These are phyloP conservation scores for Arctium minus DNA, from an alignment of 129 eudicot species.

Conservation along the genomic window DNA sequence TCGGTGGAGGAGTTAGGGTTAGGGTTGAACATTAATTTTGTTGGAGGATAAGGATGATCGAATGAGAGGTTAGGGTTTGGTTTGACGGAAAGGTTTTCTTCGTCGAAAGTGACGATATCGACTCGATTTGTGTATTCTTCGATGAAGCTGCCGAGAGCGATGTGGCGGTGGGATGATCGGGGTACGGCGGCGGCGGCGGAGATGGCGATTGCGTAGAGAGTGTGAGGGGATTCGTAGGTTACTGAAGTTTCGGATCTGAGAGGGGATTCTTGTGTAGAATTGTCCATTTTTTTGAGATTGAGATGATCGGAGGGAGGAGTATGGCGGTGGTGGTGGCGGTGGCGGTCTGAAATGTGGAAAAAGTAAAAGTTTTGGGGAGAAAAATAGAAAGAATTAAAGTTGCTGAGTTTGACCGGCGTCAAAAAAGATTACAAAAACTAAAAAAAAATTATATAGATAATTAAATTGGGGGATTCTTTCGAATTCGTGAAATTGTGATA, in stretches of 20 bases:
- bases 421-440: too few relatives aligned
- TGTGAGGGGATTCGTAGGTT: conserved; percentile 49
- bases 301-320: background rate
- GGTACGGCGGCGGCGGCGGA: conserved; percentile 26
- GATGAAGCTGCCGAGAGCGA: conserved; percentile 80
- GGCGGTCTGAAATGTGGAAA: background rate
- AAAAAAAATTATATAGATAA: too few relatives aligned
- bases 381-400: background rate
- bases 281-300: conserved; percentile 22
- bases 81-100: conserved; percentile 37
- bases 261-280: conserved; percentile 44
- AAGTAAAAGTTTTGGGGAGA: background rate
- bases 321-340: background rate
- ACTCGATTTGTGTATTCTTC: conserved; percentile 62
- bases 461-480: too few relatives aligned
- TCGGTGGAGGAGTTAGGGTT: conserved; percentile 15
- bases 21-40: conserved; percentile 76
- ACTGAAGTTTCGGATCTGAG: conserved; percentile 34
- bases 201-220: conserved; percentile 75
- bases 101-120: conserved; percentile 54
- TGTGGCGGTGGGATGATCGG: conserved; percentile 21
- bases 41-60: conserved; percentile 74
- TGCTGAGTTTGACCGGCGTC: background rate
- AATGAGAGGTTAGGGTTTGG: conserved; percentile 48
- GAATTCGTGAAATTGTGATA: too few relatives aligned